These are phyloP conservation scores for Chimonanthus praecox DNA, from an alignment of 164 flowering plant species.

Conservation along the genomic window DNA sequence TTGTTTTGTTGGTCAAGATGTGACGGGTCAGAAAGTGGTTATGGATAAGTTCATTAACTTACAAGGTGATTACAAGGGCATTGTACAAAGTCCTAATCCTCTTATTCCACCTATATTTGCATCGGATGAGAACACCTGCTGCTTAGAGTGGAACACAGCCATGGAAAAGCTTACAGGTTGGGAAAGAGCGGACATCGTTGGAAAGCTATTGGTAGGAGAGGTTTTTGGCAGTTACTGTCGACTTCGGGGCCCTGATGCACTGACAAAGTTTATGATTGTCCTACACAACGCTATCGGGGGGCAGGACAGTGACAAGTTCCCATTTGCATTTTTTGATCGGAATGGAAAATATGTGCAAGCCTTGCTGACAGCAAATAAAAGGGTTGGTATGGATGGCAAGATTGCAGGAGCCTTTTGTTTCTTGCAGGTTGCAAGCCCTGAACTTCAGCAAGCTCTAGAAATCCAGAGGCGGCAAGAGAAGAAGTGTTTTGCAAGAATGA, in stretches of 20 bases:
- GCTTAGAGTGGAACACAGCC: constrained; percentile 97
- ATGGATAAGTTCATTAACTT: constrained; percentile 93
- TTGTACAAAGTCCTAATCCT: constrained; percentile 89
- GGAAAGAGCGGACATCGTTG: constrained; percentile 59
- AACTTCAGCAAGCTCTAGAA: constrained; percentile 72
- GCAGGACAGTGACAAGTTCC: constrained; percentile 69
- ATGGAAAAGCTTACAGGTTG: constrained; percentile 96
- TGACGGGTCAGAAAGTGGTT: constrained; percentile 82
- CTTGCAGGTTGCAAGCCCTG: constrained; percentile 89
- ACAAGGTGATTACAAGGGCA: constrained; percentile 95
- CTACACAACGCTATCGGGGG: constrained; percentile 87
- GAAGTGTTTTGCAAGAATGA: constrained; percentile 58
- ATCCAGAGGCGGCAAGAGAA: constrained; percentile 78
- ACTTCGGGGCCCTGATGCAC: constrained; percentile 80
- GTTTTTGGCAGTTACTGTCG: constrained; percentile 86
- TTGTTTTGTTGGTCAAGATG: constrained; percentile 97
- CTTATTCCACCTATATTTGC: constrained; percentile 98
- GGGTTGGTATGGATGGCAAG: constrained; percentile 69
- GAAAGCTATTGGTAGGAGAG: constrained; percentile 88
- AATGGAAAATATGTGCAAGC: constrained; percentile 79
- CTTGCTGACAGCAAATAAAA: constrained; percentile 89
- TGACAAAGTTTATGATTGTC: constrained; percentile 89
- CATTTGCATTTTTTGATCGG: constrained; percentile 69
- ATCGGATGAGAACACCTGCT: constrained; percentile 82
- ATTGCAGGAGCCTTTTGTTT: constrained; percentile 90